Conservation (phyloP, 495 filamentous ascomycete genomes). For the Cenococcum geophilum region DNA sequence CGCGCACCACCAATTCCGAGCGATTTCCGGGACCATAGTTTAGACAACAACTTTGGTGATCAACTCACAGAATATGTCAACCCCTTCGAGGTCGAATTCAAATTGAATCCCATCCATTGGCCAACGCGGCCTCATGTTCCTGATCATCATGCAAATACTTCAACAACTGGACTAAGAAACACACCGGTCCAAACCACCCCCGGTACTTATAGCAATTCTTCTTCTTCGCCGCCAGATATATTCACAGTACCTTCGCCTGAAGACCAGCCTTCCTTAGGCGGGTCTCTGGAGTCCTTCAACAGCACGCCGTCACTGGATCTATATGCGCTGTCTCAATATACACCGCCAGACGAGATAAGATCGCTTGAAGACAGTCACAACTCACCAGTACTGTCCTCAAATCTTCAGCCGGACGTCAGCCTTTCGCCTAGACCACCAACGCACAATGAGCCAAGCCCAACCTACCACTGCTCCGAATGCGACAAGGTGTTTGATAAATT, state of each 20-base stretch:
- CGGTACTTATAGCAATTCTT: background rate
- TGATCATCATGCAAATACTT: background rate
- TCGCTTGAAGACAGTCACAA: background rate
- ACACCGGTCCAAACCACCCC: background rate
- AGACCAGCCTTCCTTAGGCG: too few species aligned
- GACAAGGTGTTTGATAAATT: background rate
- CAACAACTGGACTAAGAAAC: background rate
- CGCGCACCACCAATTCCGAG: background rate
- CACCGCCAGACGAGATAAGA: background rate
- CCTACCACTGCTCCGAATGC: background rate
- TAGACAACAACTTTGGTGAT: background rate
- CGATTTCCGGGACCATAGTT: background rate
- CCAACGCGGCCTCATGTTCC: background rate
- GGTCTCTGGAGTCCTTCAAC: too few species aligned
- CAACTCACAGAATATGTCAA: background rate
- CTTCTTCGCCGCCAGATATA: background rate
- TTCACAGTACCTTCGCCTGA: too few species aligned
- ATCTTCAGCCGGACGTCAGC: background rate
- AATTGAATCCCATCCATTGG: background rate
- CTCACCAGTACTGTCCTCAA: background rate
- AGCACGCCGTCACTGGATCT: too few species aligned
- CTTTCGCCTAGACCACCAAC: background rate
- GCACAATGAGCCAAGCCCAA: background rate
- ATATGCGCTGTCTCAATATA: too few species aligned
- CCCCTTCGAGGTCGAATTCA: background rate